Evolutionary conservation across 768 basidiomycete genomes (phyloP), one percentile per base, ranked within the genome.

Genomic region (Mycena metata): DNA sequence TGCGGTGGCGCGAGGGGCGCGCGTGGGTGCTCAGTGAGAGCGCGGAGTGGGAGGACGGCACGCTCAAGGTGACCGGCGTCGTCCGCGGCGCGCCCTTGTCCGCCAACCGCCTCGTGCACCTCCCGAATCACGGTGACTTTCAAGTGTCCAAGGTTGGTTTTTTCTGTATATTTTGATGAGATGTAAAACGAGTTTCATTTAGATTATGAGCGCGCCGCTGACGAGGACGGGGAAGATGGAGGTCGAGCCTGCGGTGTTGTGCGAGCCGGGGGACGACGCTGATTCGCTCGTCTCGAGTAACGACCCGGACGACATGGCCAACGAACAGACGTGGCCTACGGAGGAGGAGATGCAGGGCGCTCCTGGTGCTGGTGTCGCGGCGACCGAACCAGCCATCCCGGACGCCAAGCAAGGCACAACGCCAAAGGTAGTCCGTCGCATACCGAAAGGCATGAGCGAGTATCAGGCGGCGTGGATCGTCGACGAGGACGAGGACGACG

Each of bases 321-420:
- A 97, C 76, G 97, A 99, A 74, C 97, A 99, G 78, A 99, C 97
- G 0, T 98, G 97, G 96, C 97, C 97, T 0, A 97, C 96, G 0
- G 96, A 98, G 77, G 97, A 98, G 75, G 97, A 98, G 77, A 94
- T 98, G 91, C 83, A 82, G 23, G 86, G 79, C 8, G 67, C 70
- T 30, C 3, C 30, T 5, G 77, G 69, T 5, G 71, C 76, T 33
- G 36, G 36, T 36, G 60, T 66, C 13, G 70, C 72, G n/a, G 77
- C 82, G 13, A 69, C 71, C 0, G 76, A 74, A 46, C 72, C 77
- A 17, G 74, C 77, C 4, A 76, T 93, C 17, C 90, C 93, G 2
- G 91, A 92, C 69, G 93, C 93, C 0, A 77, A 76, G 30, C 78
- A 80, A 3, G 93, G 91, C 0, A 94, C 93, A 0, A 96, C 94